phyloP scores from a whole-genome alignment of 2,329 filamentous ascomycete genomes.

The Nectriaceae sp. region DNA sequence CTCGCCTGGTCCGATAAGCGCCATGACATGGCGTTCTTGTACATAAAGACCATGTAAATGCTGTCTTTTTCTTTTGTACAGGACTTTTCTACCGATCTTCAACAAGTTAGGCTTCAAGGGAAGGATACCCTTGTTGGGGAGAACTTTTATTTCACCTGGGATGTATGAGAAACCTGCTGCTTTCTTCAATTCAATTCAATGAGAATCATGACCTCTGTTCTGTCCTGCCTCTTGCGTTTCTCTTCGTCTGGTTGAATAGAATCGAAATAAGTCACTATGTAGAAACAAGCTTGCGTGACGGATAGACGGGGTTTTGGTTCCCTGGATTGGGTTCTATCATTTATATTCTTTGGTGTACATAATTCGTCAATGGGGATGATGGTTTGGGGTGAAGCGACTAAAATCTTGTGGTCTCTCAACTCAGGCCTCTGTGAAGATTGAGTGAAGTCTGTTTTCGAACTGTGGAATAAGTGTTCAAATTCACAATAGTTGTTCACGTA shows the following conservation, averaged over 20 bases:
- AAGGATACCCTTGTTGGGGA: too few species aligned
- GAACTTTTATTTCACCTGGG: conserved; percentile 15
- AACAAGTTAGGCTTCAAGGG: conserved; percentile 23
- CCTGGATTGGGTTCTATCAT: conserved; percentile 2
- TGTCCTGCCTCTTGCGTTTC: conserved; percentile 2
- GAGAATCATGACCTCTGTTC: conserved; percentile 30
- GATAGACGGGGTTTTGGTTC: conserved; percentile 18
- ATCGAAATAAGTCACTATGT: background rate
- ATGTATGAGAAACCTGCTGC: conserved; percentile 28
- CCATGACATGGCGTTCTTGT: conserved; percentile 1
- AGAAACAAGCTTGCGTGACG: conserved; percentile 13
- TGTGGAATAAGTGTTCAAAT: too few species aligned
- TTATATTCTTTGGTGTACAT: conserved; percentile 21
- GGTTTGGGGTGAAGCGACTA: conserved; percentile 12
- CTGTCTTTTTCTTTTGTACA: conserved; percentile 23
- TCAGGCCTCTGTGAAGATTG: too few species aligned
- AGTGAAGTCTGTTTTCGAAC: too few species aligned
- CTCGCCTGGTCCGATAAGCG: conserved; percentile 35
- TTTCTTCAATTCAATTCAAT: conserved; percentile 29
- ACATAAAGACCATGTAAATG: conserved; percentile 16
- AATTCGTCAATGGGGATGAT: conserved; percentile 17
- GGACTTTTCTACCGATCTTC: conserved; percentile 19
- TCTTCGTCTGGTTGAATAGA: background rate
- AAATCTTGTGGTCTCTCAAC: too few species aligned
- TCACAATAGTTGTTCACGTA: too few species aligned